Base-by-base conservation (phyloP, 768 basidiomycete species). In the Neoboletus brunneissimus region DNA sequence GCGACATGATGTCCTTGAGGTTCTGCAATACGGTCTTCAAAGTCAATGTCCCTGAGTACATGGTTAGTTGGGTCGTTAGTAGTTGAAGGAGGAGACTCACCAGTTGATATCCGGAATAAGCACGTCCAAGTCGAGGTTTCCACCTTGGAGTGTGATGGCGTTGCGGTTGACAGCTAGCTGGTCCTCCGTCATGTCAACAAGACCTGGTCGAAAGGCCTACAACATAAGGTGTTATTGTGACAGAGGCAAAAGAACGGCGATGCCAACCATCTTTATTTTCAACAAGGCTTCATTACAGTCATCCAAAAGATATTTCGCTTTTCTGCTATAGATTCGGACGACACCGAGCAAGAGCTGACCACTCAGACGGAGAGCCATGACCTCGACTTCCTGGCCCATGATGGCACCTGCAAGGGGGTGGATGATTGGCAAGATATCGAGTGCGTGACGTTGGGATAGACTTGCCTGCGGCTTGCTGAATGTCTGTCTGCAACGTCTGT, bases 321-420 rank as follows among this genome's bases (percentile, higher is more conserved):
- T 99, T 43, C 96, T 81, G 66, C 93, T 94, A 73, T 99, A 99
- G 67, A 99, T 98, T 54, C 97, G 83, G 52, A 96, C 94, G 45
- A 99, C 96, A 63, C 97, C 97, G 42, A 99, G 84, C 53, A 99
- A 83, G 46, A 99, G 80, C 64, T 98, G 97, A 6, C 97, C 97
- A 43, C 93, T 97, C n/a, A 98, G 78, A 48, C 97, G 88, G 27
- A 98, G 86, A 3, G 96, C 94, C 87, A 98, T 95, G 45, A 91
- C 73, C 69, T 92, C 94, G 47, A 91, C 81, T 70, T 97, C 94
- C 73, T 95, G 90, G 20, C 87, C 90, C 81, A 98, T 88, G 67
- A 98, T 99, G 20, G 94, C 94, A 64, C 86, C 94, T 89, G 60
- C 12, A 46, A 48, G 35, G 22, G 59, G 34, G 38, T 31, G 42